These are phyloP conservation scores for Paragyromitra xinjiangensis DNA, from an alignment of 495 filamentous ascomycete genomes.

Conservation along the genomic window DNA sequence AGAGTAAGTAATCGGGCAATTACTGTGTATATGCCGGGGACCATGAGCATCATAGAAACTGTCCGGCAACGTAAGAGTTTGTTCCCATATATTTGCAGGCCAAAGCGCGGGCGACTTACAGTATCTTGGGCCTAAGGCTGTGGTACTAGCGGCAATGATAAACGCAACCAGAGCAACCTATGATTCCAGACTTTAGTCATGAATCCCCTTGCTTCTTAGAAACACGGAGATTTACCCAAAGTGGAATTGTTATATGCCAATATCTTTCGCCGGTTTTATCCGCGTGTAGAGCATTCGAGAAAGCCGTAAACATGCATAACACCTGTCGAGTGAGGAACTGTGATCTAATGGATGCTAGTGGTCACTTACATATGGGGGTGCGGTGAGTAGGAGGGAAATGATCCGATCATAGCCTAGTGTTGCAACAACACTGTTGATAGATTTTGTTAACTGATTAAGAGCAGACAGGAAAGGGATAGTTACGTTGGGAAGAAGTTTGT, in stretches of 20 bases:
- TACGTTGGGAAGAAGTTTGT: constrained; percentile 89
- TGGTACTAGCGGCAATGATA: constrained; percentile 78
- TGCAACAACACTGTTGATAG: constrained; percentile 66
- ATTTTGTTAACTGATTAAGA: neutral
- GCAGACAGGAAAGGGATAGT: neutral
- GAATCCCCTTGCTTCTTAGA: neutral
- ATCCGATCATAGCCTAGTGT: constrained; percentile 76
- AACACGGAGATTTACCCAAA: constrained; percentile 60
- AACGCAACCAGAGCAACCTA: constrained; percentile 72
- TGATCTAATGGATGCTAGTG: neutral
- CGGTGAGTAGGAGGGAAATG: constrained; percentile 76
- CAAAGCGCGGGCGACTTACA: constrained; percentile 20
- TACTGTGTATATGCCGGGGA: constrained; percentile 69
- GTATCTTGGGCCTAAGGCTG: constrained; percentile 71
- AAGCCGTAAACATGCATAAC: constrained; percentile 74
- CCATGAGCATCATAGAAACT: constrained; percentile 86
- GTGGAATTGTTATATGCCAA: constrained; percentile 75
- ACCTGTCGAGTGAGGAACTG: constrained; percentile 55
- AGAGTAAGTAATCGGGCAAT: neutral
- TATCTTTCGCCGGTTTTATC: constrained; percentile 82
- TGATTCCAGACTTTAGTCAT: neutral
- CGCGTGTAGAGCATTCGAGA: constrained; percentile 78
- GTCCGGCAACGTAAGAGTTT: constrained; percentile 13
- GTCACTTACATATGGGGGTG: constrained; percentile 71
- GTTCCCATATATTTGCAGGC: too few relatives aligned